Percentiles rank a stretch among this genome's conserved stretches.
phyloP scores from a whole-genome alignment of 306 rosid species.

The Sicyos edulis region DNA sequence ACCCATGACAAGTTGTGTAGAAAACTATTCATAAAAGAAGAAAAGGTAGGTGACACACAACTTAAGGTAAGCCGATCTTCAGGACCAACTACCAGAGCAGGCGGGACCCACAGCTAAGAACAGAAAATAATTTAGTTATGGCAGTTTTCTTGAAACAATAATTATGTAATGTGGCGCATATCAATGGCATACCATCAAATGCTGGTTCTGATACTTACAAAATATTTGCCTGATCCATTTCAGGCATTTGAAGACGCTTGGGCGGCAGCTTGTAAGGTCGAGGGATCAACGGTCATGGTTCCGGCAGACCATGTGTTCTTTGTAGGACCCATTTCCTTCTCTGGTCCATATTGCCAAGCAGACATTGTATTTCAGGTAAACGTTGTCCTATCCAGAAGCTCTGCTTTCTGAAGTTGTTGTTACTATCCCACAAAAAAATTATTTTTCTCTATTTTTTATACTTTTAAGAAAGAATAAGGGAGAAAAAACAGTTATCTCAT shows the following conservation, averaged over 20 bases:
- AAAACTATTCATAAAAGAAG: background rate
- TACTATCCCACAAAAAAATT: background rate
- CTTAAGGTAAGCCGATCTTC: background rate
- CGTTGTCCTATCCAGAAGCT: background rate
- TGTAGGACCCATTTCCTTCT: conserved; percentile 89
- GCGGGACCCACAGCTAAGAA: conserved; percentile 32
- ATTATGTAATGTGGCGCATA: conserved; percentile 18
- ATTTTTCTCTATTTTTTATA: background rate
- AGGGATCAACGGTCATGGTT: conserved; percentile 61
- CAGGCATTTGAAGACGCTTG: conserved; percentile 92
- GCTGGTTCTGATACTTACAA: background rate
- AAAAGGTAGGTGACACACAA: conserved; percentile 5
- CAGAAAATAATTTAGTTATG: conserved; percentile 40
- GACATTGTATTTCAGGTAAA: conserved; percentile 83
- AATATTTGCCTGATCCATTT: conserved; percentile 21
- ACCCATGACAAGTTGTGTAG: background rate
- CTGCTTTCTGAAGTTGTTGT: background rate
- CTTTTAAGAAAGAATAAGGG: background rate
- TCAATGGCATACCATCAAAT: background rate
- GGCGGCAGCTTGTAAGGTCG: conserved; percentile 79
- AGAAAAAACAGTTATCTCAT: background rate
- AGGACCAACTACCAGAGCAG: conserved; percentile 23
- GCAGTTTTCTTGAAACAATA: conserved; percentile 40
- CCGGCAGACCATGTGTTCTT: conserved; percentile 54
- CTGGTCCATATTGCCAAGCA: conserved; percentile 78